Evolutionary conservation across 306 rosid genomes (phyloP).

Genomic region (Senna siamea): DNA sequence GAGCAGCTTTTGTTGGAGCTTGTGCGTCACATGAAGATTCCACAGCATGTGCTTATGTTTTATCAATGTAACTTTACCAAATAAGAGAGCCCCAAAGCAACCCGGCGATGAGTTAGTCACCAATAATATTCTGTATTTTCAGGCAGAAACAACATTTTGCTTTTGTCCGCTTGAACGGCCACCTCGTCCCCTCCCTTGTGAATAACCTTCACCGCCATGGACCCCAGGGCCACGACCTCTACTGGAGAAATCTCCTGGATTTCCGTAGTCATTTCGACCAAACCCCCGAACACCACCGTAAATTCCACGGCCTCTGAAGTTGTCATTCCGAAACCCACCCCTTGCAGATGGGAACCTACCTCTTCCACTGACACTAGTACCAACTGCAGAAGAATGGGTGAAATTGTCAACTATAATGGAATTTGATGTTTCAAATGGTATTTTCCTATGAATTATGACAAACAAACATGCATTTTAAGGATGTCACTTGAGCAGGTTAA

Average conservation of each 20-base stretch:
- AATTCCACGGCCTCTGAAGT: slow-evolving; percentile 65
- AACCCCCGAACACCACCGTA: slow-evolving; percentile 54
- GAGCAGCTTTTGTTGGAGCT: slow-evolving; percentile 34
- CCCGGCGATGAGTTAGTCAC: not conserved
- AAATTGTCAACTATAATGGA: slow-evolving; percentile 30
- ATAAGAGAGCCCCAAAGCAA: slow-evolving; percentile 33
- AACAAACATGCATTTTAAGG: not conserved
- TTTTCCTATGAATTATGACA: not conserved
- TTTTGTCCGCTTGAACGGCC: slow-evolving; percentile 49
- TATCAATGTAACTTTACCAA: slow-evolving; percentile 13
- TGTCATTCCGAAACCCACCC: slow-evolving; percentile 58
- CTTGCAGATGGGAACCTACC: slow-evolving; percentile 56
- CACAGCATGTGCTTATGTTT: slow-evolving; percentile 34
- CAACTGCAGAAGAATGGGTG: slow-evolving; percentile 50
- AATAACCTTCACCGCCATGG: slow-evolving; percentile 53
- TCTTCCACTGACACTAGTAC: slow-evolving; percentile 49
- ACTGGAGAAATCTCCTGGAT: slow-evolving; percentile 55
- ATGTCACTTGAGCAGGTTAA: not conserved
- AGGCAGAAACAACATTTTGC: slow-evolving; percentile 44
- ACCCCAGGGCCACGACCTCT: slow-evolving; percentile 51
- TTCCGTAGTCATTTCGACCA: slow-evolving; percentile 57
- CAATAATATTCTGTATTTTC: slow-evolving; percentile 25
- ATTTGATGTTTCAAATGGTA: not conserved
- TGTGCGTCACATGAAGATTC: slow-evolving; percentile 38
- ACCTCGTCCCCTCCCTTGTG: slow-evolving; percentile 67